These are phyloP conservation scores for Apiotrichum mycotoxinovorans DNA, from an alignment of 1,284 basidiomycete genomes.

Conservation along the genomic window DNA sequence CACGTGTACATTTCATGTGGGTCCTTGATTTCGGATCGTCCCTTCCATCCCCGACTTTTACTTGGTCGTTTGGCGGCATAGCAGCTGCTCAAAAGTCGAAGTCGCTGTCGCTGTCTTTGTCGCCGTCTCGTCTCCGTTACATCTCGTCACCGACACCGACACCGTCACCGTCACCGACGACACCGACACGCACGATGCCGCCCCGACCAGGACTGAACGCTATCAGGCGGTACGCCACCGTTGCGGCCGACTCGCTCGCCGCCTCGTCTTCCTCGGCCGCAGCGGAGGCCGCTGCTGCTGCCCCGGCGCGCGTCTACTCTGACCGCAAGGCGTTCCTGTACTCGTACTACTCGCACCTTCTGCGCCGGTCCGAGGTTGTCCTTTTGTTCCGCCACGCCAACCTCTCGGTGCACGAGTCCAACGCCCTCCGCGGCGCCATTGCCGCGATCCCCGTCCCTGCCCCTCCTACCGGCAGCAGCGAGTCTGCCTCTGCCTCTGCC, in stretches of 20 bases:
- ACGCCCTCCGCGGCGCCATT: conserved; percentile 40
- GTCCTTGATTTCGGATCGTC: neutral
- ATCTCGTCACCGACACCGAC: too few relatives aligned
- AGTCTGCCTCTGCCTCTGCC: conserved; percentile 10
- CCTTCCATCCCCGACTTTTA: conserved; percentile 15
- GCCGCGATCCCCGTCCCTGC: conserved; percentile 31
- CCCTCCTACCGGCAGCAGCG: too few relatives aligned
- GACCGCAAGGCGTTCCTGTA: conserved; percentile 49
- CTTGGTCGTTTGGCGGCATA: too few relatives aligned
- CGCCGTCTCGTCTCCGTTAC: neutral
- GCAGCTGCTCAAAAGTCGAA: too few relatives aligned
- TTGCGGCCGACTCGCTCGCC: conserved; percentile 12
- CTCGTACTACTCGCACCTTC: conserved; percentile 46
- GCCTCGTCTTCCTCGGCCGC: neutral
- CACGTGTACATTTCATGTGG: conserved; percentile 2
- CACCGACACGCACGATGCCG: conserved; percentile 12
- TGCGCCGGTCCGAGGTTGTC: conserved; percentile 41
- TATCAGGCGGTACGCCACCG: conserved; percentile 16
- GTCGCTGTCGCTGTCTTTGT: neutral
- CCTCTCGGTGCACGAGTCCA: conserved; percentile 43
- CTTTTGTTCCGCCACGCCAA: conserved; percentile 51
- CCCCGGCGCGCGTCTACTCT: conserved; percentile 32
- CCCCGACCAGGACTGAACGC: conserved; percentile 17
- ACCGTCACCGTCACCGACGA: neutral
- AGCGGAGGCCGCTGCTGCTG: neutral